Evolutionary conservation across 768 basidiomycete genomes (phyloP), one percentile per base, ranked within the genome.

Genomic region (Lactifluus pinguis): DNA sequence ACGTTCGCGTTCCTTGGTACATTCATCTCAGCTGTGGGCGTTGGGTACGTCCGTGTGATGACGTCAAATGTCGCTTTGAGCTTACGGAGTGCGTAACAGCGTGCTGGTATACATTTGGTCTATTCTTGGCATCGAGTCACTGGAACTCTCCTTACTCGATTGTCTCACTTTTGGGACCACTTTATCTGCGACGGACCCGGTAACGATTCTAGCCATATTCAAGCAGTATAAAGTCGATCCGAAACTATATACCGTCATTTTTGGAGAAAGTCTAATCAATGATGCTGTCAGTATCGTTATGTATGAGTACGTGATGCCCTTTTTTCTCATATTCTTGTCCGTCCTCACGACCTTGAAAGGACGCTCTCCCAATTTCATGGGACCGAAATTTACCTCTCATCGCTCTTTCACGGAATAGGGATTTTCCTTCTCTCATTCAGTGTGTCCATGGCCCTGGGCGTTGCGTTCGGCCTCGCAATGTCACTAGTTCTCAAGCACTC

Each of bases 271-370:
- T 73, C 79, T 99, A 60, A 76, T 99, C 61, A 99, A 99, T 75
- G 97, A 99, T 78, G 97, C 97, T 19, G 97, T 98, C 69, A 93
- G 92, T 80, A 98, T 98, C 77, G 95, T 98, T 73, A 94, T 99
- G 90, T 98, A 98, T 74, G 97, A 99, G 94, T 98, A 72, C 79
- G 94, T 88, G 62, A 2, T 34, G 6, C 19, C 15, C 51, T 42
- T 36, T 51, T 15, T 53, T 36, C 15, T 5, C 29, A 21, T 25
- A 41, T 25, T 11, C 19, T 2, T 8, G 38, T 42, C 10, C 49
- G 10, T 29, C 14, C 6, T 61, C 25, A 56, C 29, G 19, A 21
- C 52, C 45, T 30, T 8, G 59, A 50, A 68, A 98, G 94, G 72
- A 98, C 95, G 0, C 76, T 98, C 54, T 87, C 89, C 8, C 89